phyloP scores from a whole-genome alignment of 129 eudicot species.

The Glebionis coronaria region DNA sequence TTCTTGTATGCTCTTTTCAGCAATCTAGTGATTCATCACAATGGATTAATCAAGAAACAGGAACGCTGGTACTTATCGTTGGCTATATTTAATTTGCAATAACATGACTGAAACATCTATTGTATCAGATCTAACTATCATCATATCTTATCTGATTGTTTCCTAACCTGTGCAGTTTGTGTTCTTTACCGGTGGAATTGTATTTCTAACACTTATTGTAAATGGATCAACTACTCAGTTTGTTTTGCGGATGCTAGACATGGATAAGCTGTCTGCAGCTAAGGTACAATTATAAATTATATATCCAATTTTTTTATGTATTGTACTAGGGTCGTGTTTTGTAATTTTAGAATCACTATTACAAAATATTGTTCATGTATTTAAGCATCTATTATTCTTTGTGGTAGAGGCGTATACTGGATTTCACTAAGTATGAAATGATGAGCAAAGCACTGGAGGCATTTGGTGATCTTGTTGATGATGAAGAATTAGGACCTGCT shows the following conservation, averaged over 20 bases:
- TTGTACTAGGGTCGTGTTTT: not conserved
- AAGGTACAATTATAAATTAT: constrained; percentile 43
- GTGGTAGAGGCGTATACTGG: constrained; percentile 75
- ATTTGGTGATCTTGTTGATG: constrained; percentile 88
- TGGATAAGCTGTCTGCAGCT: constrained; percentile 74
- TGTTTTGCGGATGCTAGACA: constrained; percentile 49
- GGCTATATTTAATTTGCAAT: constrained; percentile 4
- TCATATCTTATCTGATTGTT: not conserved
- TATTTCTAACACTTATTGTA: constrained; percentile 79
- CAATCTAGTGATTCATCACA: constrained; percentile 58
- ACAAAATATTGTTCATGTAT: not conserved
- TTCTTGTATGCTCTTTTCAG: constrained; percentile 45
- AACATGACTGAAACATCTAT: no score
- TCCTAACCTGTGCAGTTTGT: constrained; percentile 69
- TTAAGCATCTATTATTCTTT: constrained; percentile 3
- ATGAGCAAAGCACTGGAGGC: constrained; percentile 80
- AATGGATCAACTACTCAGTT: constrained; percentile 97
- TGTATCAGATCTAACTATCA: not conserved
- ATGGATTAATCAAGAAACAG: constrained; percentile 61
- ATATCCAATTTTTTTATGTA: not conserved
- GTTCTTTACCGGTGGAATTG: constrained; percentile 91
- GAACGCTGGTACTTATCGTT: constrained; percentile 63
- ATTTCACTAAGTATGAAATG: constrained; percentile 90
- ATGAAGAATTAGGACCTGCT: constrained; percentile 90
- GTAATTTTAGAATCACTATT: not conserved